Conservation (phyloP, 129 eudicot genomes). For the Dittrichia graveolens region DNA sequence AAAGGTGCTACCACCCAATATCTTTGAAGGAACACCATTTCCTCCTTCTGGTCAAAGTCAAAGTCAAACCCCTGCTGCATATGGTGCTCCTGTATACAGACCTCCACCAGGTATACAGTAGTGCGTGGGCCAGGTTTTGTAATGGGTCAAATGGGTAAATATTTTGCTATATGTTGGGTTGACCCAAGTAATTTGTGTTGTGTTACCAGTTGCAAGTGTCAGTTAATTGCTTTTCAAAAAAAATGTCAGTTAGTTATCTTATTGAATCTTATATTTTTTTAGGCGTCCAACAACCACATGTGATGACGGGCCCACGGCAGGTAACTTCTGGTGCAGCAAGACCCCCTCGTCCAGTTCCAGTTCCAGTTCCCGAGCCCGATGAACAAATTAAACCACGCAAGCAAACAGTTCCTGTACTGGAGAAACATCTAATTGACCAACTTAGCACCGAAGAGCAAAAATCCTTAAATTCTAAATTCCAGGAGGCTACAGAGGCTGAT, state of each 20-base stretch:
- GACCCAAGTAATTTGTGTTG: not conserved
- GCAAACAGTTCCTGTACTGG: constrained; percentile 76
- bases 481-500: constrained; percentile 82
- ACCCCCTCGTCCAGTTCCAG: constrained; percentile 75
- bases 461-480: constrained; percentile 71
- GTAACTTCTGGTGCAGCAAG: constrained; percentile 41
- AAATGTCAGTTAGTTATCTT: not conserved
- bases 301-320: constrained; percentile 45
- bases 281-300: constrained; percentile 32
- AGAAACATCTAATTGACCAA: constrained; percentile 84
- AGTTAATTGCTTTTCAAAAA: not conserved
- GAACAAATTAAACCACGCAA: constrained; percentile 67
- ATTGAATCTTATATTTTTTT: not conserved
- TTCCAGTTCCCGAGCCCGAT: constrained; percentile 53
- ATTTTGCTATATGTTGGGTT: constrained; percentile 10
- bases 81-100: constrained; percentile 32
- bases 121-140: not conserved
- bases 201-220: constrained; percentile 2
- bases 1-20: constrained; percentile 53
- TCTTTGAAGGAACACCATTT: constrained; percentile 37
- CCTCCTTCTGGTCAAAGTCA: no score
- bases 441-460: constrained; percentile 88
- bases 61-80: constrained; percentile 41
- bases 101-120: constrained; percentile 44
- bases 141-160: no score